Conservation (phyloP, 2,329 filamentous ascomycete genomes). For the Cytospora paraplurivora region DNA sequence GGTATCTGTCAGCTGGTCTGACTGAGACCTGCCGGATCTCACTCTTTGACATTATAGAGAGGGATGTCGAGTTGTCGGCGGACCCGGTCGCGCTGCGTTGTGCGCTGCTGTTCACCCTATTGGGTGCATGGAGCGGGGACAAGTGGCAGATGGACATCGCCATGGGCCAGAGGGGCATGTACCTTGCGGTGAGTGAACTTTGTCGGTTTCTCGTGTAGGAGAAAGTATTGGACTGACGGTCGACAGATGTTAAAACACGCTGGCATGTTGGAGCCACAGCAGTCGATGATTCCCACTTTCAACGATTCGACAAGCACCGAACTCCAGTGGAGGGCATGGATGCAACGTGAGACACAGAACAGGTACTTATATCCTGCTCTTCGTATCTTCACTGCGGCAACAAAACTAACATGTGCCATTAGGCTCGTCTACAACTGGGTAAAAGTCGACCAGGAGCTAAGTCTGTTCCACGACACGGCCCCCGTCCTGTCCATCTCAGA, state of each 20-base stretch:
- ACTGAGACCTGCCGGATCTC: conserved; percentile 73
- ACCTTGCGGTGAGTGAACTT: conserved; percentile 55
- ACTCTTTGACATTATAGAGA: conserved; percentile 71
- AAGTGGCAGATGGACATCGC: conserved; percentile 79
- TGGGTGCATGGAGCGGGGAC: conserved; percentile 73
- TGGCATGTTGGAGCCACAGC: conserved; percentile 62
- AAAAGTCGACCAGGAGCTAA: conserved; percentile 72
- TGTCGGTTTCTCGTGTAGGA: background rate
- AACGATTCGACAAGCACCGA: conserved; percentile 47
- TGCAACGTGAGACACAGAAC: conserved; percentile 64
- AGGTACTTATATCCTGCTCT: conserved; percentile 46
- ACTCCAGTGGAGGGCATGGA: conserved; percentile 65
- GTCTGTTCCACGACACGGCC: conserved; percentile 64
- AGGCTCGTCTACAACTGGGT: conserved; percentile 76
- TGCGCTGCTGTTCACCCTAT: conserved; percentile 66
- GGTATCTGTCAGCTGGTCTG: conserved; percentile 66
- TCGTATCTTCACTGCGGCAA: too few species aligned
- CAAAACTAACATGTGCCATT: conserved; percentile 3
- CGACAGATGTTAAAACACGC: conserved; percentile 67
- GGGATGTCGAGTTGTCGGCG: conserved; percentile 67
- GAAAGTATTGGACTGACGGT: conserved; percentile 33
- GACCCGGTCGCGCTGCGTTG: conserved; percentile 66
- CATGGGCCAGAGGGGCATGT: conserved; percentile 74
- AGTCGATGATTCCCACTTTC: conserved; percentile 47
- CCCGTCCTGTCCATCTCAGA: conserved; percentile 67